Percentiles rank a stretch among this genome's conserved stretches.
These are phyloP conservation scores for Aspergillus puulaauensis DNA, from an alignment of 2,329 filamentous ascomycete genomes.

Conservation along the genomic window DNA sequence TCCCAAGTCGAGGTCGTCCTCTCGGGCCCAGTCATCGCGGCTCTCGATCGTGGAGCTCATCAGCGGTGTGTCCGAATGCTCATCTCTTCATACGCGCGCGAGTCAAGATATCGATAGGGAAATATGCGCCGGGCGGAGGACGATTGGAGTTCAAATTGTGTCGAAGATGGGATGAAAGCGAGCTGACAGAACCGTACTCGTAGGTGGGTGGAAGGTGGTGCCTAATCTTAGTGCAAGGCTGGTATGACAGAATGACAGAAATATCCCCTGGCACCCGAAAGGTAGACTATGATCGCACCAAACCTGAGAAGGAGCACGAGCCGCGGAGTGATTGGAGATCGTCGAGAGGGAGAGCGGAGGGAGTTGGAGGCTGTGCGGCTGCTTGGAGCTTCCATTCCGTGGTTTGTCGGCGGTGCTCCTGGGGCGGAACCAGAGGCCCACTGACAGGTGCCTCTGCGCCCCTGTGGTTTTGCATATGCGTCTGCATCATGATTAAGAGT, in stretches of 20 bases:
- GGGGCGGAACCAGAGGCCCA: slow-evolving; percentile 4
- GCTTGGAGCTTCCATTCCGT: neutral
- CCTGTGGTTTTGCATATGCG: neutral
- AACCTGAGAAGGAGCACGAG: neutral
- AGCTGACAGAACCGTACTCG: no score
- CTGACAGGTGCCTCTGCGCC: neutral
- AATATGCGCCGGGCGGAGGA: neutral
- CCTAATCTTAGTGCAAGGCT: neutral
- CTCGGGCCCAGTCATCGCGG: slow-evolving; percentile 60
- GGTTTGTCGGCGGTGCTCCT: slow-evolving; percentile 4
- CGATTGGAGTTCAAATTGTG: neutral
- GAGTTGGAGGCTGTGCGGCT: slow-evolving; percentile 10
- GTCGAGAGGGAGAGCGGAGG: slow-evolving; percentile 2
- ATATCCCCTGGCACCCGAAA: neutral
- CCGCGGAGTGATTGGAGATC: slow-evolving; percentile 5
- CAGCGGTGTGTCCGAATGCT: slow-evolving; percentile 51
- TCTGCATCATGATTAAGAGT: neutral
- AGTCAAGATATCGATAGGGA: neutral
- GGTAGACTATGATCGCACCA: neutral
- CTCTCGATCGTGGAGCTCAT: slow-evolving; percentile 70
- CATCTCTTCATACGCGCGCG: slow-evolving; percentile 46
- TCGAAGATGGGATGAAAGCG: neutral
- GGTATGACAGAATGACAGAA: neutral
- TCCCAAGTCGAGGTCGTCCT: slow-evolving; percentile 52
- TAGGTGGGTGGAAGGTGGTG: neutral